Base-by-base conservation (phyloP, 2,329 filamentous ascomycete species). In the Parastagonospora avenae region DNA sequence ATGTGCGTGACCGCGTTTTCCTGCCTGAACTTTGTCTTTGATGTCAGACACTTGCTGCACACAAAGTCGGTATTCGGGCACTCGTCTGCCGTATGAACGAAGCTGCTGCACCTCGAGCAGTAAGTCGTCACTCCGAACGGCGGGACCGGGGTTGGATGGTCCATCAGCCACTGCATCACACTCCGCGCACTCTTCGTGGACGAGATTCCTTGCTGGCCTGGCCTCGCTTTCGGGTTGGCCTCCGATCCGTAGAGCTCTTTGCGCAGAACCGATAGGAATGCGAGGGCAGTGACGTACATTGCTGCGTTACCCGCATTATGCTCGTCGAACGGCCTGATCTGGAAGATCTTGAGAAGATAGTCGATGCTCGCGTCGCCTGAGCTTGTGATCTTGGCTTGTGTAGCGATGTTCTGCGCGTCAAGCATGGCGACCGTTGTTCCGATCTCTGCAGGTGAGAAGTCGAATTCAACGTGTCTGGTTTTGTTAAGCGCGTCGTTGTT, bases 391-490 rank as follows among this genome's bases (percentile, higher is more conserved):
- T 51, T 56, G 8, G 48, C 38, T 15, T 62, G 48, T 4, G 49
- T 32, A 4, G 56, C 53, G 1, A 60, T 57, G 12, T 48, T 16
- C 31, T 62, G 61, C 10, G 52, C 55, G 36, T 64, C 55, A 2
- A 64, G 37, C 7, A 47, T 19, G 1, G 57, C 60, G 19, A 59
- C 44, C 4, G 53, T 62, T 1, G 54, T 62, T 2, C 36, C 29
- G 3, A 60, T 28, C 10, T 11, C 39, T 0, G 8, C n/a, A 2
- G 55, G 57, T 12, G 55, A 42, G 31, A 59, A 62, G 38, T 55
- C 46, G 14, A 64, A 46, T 2, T 54, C 37, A 10, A 19, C n/a
- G 9, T 43, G 33, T 27, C 56, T 36, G 5, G 45, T 36, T 32
- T 12, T 53, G 5, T 38, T 41, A 9, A 50, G 9, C 15, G 33